phyloP scores from a whole-genome alignment of 2,329 filamentous ascomycete genomes.

The Dothidotthia symphoricarpi region DNA sequence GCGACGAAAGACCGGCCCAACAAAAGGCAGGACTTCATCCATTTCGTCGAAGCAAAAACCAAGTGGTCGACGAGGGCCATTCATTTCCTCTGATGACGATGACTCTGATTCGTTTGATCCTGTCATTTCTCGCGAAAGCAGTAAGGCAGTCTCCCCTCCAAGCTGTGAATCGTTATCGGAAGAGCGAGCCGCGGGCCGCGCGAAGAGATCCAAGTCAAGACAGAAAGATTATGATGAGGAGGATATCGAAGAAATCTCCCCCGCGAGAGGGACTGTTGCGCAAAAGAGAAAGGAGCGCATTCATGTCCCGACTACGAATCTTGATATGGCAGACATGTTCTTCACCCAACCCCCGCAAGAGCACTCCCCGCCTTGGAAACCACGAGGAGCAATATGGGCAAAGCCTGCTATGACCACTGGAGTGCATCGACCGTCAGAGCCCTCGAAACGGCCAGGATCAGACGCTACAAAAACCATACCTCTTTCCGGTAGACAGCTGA shows the following conservation, averaged over 20 bases:
- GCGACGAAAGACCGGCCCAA: constrained; percentile 32
- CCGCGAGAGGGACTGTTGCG: constrained; percentile 22
- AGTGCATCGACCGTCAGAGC: constrained; percentile 24
- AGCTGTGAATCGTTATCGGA: constrained; percentile 6
- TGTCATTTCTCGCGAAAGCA: constrained; percentile 11
- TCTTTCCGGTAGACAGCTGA: constrained; percentile 27
- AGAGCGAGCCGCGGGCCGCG: constrained; percentile 12
- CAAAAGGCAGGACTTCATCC: constrained; percentile 23
- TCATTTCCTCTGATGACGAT: constrained; percentile 30
- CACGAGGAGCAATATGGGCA: constrained; percentile 51
- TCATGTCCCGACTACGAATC: constrained; percentile 42
- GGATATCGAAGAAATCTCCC: constrained; percentile 16
- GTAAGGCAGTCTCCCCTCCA: constrained; percentile 10
- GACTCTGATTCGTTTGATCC: constrained; percentile 7
- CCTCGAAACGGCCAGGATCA: constrained; percentile 11
- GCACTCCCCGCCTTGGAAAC: constrained; percentile 45
- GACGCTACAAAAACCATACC: constrained; percentile 27
- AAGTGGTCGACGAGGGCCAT: constrained; percentile 18
- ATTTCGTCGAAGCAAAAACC: constrained; percentile 23
- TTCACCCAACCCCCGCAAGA: constrained; percentile 47
- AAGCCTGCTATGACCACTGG: constrained; percentile 37
- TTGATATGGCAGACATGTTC: constrained; percentile 44
- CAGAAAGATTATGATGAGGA: constrained; percentile 10
- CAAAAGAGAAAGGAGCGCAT: constrained; percentile 45
- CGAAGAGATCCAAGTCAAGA: constrained; percentile 12